These are phyloP conservation scores for Incumbomyces lentus DNA, from an alignment of 2,329 filamentous ascomycete genomes.

Conservation along the genomic window DNA sequence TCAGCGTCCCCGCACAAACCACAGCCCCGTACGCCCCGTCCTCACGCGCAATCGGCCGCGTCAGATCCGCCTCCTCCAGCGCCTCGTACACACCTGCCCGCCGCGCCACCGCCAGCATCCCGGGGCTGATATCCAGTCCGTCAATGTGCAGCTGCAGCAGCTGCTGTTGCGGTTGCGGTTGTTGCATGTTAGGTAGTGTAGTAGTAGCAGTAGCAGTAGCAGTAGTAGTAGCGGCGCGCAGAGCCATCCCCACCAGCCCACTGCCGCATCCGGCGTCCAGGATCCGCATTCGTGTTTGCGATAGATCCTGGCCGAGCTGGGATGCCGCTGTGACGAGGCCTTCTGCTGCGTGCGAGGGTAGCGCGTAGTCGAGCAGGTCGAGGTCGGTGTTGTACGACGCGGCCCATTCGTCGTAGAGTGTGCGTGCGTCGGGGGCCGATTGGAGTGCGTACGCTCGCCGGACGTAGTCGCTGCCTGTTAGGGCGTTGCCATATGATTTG, in stretches of 20 bases:
- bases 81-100: constrained; percentile 38
- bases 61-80: constrained; percentile 39
- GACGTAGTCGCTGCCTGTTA: constrained; percentile 17
- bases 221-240: not conserved
- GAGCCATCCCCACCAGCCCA: constrained; percentile 37
- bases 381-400: constrained; percentile 35
- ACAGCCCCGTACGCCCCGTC: constrained; percentile 41
- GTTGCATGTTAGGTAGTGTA: too few species aligned
- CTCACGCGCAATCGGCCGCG: constrained; percentile 30
- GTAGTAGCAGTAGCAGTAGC: too few species aligned
- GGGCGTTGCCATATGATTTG: too few species aligned
- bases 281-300: constrained; percentile 30
- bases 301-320: constrained; percentile 2
- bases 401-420: constrained; percentile 39
- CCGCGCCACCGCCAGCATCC: constrained; percentile 45
- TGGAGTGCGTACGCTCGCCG: constrained; percentile 29
- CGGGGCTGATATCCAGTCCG: constrained; percentile 43
- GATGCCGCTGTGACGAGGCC: constrained; percentile 16
- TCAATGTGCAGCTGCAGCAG: constrained; percentile 41
- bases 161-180: too few species aligned
- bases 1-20: constrained; percentile 46
- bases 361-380: constrained; percentile 31
- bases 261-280: constrained; percentile 22
- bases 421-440: constrained; percentile 28
- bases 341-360: constrained; percentile 30